Evolutionary conservation across 2,329 filamentous ascomycete species (phyloP).

Genomic region (Beauveria sp.): DNA sequence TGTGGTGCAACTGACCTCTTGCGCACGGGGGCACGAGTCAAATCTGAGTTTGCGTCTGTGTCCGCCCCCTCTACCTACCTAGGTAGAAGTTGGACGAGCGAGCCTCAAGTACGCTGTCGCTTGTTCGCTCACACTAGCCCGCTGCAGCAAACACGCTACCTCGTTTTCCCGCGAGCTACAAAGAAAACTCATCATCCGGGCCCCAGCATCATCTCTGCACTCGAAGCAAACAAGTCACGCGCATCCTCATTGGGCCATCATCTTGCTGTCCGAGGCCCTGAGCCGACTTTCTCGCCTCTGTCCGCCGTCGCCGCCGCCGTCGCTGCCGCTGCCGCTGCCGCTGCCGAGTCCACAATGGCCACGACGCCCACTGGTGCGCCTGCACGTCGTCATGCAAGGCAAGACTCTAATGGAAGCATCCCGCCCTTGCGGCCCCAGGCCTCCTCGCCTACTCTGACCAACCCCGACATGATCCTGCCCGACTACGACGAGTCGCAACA

Average conservation of each 20-base stretch:
- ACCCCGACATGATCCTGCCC: conserved; percentile 91
- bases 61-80: neutral
- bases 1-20: conserved; percentile 4
- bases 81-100: neutral
- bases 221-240: neutral
- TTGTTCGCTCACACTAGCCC: neutral
- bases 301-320: neutral
- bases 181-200: neutral
- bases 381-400: conserved; percentile 22
- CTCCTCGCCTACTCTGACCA: conserved; percentile 79
- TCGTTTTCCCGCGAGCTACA: too few species aligned
- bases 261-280: neutral
- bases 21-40: conserved; percentile 9
- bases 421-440: conserved; percentile 42
- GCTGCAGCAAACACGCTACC: neutral
- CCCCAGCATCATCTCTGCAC: neutral
- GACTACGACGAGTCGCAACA: conserved; percentile 55
- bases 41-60: conserved; percentile 4
- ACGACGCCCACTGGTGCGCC: conserved; percentile 14
- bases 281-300: neutral
- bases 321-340: neutral
- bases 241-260: neutral
- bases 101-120: neutral
- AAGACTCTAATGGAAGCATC: conserved; percentile 21
- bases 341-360: conserved; percentile 2